Base-by-base conservation (phyloP, 164 flowering plant genomes). In the Akebia trifoliata region DNA sequence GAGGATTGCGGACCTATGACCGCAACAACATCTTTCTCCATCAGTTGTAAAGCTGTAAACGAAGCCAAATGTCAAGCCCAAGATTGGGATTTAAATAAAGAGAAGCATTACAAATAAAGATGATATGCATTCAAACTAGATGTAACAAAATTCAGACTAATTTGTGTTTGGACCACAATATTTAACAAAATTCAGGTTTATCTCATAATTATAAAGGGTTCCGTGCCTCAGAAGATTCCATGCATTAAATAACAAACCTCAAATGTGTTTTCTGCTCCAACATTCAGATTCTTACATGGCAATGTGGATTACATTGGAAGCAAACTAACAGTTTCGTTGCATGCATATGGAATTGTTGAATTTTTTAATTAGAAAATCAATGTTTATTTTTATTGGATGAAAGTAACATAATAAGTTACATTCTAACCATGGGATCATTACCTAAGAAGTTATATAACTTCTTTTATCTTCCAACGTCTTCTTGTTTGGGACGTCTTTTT, bases 1-100 rank as follows among this genome's bases (percentile, higher is more conserved):
- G 98, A 89, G 0, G 95, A 87, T 56, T 87, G 98, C 10, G 98
- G 98, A 4, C 97, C 98, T 39, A 92, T 74, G 42, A 77, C 72
- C n/a, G 83, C 81, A 57, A 86, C 80, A 46, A 87, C 85, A 10
- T 87, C 84, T 47, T 74, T 77, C 72, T 71, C 88, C 74, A 92
- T 69, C 36, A 89, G 73, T 75, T 84, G 79, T 76, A 89, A 64
- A 61, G 90, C 96, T 89, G 71, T 75, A 76, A 24, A 57, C 35
- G 37, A 44, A 56, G 36, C 29, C 17, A 18, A 4, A 26, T 48
- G 3, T 48, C 25, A 49, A 59, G 25, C 38, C 18, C 22, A n/a
- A 5, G 11, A 1, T n/a, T n/a, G n/a, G n/a, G n/a, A n/a, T n/a
- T n/a, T 7, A n/a, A n/a, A n/a, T n/a, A n/a, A 6, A 48, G 12